These are phyloP conservation scores for Megacollybia platyphylla DNA, from an alignment of 1,284 basidiomycete genomes.

Conservation along the genomic window DNA sequence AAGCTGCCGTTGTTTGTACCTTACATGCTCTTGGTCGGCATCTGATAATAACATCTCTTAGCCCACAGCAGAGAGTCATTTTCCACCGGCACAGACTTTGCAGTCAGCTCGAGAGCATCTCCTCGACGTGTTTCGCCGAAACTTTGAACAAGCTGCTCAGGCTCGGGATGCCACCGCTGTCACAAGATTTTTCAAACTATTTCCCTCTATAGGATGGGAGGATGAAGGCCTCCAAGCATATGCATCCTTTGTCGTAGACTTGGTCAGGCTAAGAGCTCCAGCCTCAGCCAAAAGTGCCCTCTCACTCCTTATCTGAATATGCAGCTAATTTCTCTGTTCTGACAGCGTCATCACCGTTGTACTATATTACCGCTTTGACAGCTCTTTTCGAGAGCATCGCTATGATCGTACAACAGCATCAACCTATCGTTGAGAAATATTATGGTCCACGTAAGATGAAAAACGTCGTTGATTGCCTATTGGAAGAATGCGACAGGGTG, in stretches of 20 bases:
- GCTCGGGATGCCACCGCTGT: constrained; percentile 78
- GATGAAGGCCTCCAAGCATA: constrained; percentile 92
- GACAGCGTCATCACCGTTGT: constrained; percentile 77
- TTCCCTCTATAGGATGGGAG: constrained; percentile 87
- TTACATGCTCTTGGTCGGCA: neutral
- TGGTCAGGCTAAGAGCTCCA: constrained; percentile 72
- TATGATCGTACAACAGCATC: constrained; percentile 93
- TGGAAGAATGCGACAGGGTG: constrained; percentile 82
- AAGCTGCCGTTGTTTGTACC: constrained; percentile 65
- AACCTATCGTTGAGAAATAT: constrained; percentile 95
- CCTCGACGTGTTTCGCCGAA: constrained; percentile 63
- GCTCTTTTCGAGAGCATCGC: constrained; percentile 92
- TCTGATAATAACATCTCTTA: constrained; percentile 18
- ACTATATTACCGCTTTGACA: constrained; percentile 80
- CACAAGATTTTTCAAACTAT: constrained; percentile 92
- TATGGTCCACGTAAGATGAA: constrained; percentile 85
- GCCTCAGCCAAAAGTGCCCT: constrained; percentile 68
- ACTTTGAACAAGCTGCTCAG: constrained; percentile 72
- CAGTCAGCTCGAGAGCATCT: constrained; percentile 65
- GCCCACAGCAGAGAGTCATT: constrained; percentile 83
- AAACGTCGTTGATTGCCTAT: constrained; percentile 63
- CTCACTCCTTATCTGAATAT: constrained; percentile 1
- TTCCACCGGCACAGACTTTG: constrained; percentile 78
- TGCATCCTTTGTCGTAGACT: constrained; percentile 83
- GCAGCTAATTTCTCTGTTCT: constrained; percentile 7